Evolutionary conservation across 805 yeast species (phyloP), one percentile per base, ranked within the genome.

Genomic region (Candida parachauliodes): DNA sequence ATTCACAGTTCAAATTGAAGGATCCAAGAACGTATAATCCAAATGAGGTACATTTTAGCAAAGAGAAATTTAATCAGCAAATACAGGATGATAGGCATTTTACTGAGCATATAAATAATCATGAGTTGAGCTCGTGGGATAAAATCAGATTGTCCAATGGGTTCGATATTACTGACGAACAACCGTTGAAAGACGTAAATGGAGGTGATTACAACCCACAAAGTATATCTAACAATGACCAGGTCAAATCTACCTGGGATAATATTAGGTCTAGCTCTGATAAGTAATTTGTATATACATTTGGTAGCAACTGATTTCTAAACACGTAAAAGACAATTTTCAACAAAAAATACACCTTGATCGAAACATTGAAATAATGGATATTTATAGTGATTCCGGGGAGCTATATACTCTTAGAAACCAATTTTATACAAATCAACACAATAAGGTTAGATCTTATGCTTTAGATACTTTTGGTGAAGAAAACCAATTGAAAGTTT

Each of bases 361-460:
- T 12, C 28, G 22, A 32, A 19, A 24, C 16, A 5, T 26, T 23
- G 4, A 17, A 32, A 19, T 28, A 21, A 67, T 67, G 73, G 67
- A 62, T 42, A 55, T 55, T 25, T 62, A 62, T 38, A 52, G 64
- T 31, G 72, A 65, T 45, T 62, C 71, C 5, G 69, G 70, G 55
- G 83, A 78, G 49, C 65, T 76, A 25, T 80, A 70, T 56, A 69
- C 68, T 12, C 56, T 80, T 18, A 71, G 77, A 46, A 81, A 77
- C 50, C 76, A 74, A 41, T 81, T 77, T 60, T 80, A 73, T 56
- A 74, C 83, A 9, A 78, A 80, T 34, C 79, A 77, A 49, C 76
- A 69, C 52, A 51, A 60, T 9, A 65, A 70, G 47, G 76, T 74
- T 2, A 48, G 62, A 32, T 52, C 62, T 5, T 65, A 70, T 36